A percentile compares a stretch with the other conserved stretches of the same genome.
These are phyloP conservation scores for Naganishia vishniacii DNA, from an alignment of 768 basidiomycete species.

Conservation along the genomic window DNA sequence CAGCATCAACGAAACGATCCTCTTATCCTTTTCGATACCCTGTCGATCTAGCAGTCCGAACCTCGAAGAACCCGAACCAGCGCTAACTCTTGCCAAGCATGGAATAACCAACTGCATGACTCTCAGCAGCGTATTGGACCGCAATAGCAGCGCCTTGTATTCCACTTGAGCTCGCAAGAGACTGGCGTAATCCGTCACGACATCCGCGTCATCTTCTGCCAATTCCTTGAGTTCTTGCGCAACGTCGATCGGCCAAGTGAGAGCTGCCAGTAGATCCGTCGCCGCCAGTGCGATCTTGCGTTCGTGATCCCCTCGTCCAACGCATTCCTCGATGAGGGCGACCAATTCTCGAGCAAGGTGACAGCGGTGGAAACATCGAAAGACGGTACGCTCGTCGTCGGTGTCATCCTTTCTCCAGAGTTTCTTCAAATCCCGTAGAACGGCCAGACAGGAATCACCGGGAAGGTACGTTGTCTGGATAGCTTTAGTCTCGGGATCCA, in stretches of 20 bases:
- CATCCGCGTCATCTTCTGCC: constrained; percentile 66
- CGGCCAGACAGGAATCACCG: constrained; percentile 47
- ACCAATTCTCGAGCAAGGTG: constrained; percentile 80
- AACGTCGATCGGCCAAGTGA: constrained; percentile 99
- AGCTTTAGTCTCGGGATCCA: constrained; percentile 19
- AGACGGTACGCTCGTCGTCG: constrained; percentile 92
- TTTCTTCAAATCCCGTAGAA: constrained; percentile 83
- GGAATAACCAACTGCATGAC: constrained; percentile 61
- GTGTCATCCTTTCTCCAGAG: constrained; percentile 94
- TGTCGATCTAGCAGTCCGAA: constrained; percentile 43
- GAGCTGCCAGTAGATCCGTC: constrained; percentile 81
- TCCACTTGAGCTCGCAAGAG: constrained; percentile 71
- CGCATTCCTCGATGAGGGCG: constrained; percentile 60
- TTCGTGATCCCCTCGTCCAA: constrained; percentile 47
- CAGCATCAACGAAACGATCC: constrained; percentile 79
- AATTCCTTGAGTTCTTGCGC: constrained; percentile 90
- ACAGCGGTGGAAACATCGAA: constrained; percentile 85
- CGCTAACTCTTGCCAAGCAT: constrained; percentile 60
- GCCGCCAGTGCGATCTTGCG: constrained; percentile 47
- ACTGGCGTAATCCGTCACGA: constrained; percentile 80
- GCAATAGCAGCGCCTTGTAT: constrained; percentile 61
- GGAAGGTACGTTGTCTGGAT: constrained; percentile 45
- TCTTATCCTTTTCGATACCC: constrained; percentile 70
- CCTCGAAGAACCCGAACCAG: not conserved
- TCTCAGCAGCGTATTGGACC: constrained; percentile 33